These are phyloP conservation scores for Diaporthe eres DNA, from an alignment of 2,329 filamentous ascomycete species.

Conservation along the genomic window DNA sequence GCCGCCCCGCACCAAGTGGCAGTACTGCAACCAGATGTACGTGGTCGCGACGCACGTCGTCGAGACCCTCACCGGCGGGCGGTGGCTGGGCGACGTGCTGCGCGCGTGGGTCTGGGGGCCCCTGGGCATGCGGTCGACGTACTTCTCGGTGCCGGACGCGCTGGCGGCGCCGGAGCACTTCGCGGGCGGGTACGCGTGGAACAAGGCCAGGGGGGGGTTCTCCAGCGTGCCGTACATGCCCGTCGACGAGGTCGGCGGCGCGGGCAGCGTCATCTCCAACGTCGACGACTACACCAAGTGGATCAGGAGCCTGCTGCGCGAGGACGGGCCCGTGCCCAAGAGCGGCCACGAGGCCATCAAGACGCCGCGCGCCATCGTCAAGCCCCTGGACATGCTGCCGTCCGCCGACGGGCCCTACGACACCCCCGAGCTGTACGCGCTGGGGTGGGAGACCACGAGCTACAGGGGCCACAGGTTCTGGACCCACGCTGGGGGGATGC, in stretches of 20 bases:
- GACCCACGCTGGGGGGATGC: conserved; percentile 59
- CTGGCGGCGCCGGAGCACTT: conserved; percentile 49
- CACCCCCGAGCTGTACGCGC: conserved; percentile 54
- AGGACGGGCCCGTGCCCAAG: conserved; percentile 52
- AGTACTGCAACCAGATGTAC: conserved; percentile 69
- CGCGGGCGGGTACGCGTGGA: conserved; percentile 59
- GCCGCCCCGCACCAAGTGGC: conserved; percentile 56
- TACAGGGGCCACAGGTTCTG: conserved; percentile 60
- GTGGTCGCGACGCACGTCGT: conserved; percentile 61
- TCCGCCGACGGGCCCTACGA: conserved; percentile 46
- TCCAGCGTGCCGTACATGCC: conserved; percentile 47
- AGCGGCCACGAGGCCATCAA: conserved; percentile 51
- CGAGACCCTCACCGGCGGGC: conserved; percentile 56
- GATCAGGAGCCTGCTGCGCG: conserved; percentile 62
- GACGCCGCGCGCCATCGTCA: conserved; percentile 50
- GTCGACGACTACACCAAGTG: conserved; percentile 67
- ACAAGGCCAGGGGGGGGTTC: conserved; percentile 47
- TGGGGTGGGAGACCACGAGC: conserved; percentile 55
- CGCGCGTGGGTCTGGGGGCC: conserved; percentile 58
- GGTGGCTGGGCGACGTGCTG: conserved; percentile 56
- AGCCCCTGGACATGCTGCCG: conserved; percentile 24
- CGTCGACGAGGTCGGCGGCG: conserved; percentile 54
- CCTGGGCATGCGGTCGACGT: conserved; percentile 60
- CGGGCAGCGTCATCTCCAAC: conserved; percentile 60
- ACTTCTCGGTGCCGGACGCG: conserved; percentile 50